Percentiles rank a stretch among this genome's conserved stretches.
Conservation (phyloP, 2,329 filamentous ascomycete genomes). For the Chrysosporium keratinophilum region DNA sequence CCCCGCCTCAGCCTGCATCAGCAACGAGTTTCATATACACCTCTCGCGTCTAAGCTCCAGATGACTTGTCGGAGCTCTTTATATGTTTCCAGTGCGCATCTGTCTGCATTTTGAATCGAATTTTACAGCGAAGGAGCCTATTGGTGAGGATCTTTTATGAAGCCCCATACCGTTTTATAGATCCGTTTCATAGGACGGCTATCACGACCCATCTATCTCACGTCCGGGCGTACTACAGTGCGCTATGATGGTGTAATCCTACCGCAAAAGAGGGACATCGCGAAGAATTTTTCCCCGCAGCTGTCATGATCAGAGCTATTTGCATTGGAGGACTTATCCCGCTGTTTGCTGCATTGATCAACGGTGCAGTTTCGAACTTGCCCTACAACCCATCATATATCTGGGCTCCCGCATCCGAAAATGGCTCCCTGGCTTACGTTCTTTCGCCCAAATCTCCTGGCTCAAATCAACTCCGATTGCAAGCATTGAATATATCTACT, state of each 20-base stretch:
- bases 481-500: constrained; percentile 13
- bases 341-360: neutral
- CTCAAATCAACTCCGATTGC: constrained; percentile 14
- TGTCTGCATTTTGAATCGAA: neutral
- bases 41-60: neutral
- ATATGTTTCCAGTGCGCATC: neutral
- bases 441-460: constrained; percentile 9
- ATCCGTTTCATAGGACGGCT: neutral
- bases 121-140: neutral
- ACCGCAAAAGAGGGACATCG: neutral
- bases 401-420: constrained; percentile 10
- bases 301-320: constrained; percentile 13
- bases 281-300: neutral
- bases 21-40: neutral
- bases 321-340: constrained; percentile 2
- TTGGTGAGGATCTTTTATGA: neutral
- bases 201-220: neutral
- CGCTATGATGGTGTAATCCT: constrained; percentile 5
- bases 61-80: neutral
- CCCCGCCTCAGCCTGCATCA: neutral
- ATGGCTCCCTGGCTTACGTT: constrained; percentile 12
- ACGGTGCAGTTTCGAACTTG: neutral
- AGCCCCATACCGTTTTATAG: neutral
- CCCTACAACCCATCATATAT: constrained; percentile 19
- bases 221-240: neutral